phyloP scores from a whole-genome alignment of 768 basidiomycete genomes.

The Termitomyces sp. region DNA sequence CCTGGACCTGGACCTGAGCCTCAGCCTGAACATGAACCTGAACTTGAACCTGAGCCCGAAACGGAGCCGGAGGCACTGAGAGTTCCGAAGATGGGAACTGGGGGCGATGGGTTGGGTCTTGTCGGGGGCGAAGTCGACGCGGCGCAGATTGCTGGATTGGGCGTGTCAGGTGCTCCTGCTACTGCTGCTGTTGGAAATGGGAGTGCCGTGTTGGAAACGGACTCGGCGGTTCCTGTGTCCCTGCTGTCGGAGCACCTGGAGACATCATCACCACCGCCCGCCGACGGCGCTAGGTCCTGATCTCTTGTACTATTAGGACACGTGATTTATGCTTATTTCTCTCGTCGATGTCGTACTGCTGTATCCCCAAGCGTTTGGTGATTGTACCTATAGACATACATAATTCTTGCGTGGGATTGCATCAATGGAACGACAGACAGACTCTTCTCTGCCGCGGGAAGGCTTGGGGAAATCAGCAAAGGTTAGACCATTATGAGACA shows the following conservation, averaged over 20 bases:
- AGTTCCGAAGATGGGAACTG: too few relatives aligned
- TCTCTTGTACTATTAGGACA: too few relatives aligned
- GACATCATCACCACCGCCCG: background rate
- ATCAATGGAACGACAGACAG: background rate
- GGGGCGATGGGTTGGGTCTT: too few relatives aligned
- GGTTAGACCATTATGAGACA: background rate
- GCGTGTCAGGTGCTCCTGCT: slow-evolving; percentile 6
- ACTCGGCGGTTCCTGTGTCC: background rate
- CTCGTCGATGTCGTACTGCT: too few relatives aligned
- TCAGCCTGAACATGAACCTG: too few relatives aligned
- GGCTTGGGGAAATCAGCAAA: background rate
- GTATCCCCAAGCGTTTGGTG: too few relatives aligned
- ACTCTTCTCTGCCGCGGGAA: background rate
- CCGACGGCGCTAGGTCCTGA: background rate
- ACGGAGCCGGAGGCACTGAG: slow-evolving; percentile 4
- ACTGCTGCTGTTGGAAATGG: too few relatives aligned
- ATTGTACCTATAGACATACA: too few relatives aligned
- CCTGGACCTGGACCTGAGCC: background rate
- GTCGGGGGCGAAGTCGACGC: slow-evolving; percentile 3
- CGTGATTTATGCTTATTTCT: too few relatives aligned
- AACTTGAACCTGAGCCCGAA: background rate
- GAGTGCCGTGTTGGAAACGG: background rate
- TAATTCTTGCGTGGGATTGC: background rate
- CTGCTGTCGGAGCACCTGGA: background rate
- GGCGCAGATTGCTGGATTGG: slow-evolving; percentile 1